Evolutionary conservation across 805 yeast species (phyloP).

Genomic region (Candida awuae): DNA sequence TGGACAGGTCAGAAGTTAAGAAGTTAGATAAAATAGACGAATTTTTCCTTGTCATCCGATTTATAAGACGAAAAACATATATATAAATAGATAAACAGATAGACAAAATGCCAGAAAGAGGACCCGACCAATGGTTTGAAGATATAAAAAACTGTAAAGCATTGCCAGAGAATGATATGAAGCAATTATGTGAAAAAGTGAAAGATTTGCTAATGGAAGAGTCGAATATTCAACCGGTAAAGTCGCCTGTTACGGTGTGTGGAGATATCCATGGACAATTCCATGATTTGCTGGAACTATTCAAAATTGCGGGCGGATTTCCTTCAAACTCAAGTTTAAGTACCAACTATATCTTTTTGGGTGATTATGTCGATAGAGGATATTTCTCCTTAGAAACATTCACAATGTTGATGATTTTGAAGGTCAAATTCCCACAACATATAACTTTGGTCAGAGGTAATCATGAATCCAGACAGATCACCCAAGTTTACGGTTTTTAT

Average conservation of each 20-base stretch:
- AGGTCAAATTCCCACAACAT: slow-evolving; percentile 60
- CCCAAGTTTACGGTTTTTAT: slow-evolving; percentile 98
- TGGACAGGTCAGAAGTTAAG: no score
- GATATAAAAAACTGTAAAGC: slow-evolving; percentile 86
- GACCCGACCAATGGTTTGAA: slow-evolving; percentile 96
- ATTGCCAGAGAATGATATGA: slow-evolving; percentile 88
- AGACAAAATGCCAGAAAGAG: slow-evolving; percentile 43
- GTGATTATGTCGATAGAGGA: slow-evolving; percentile 98
- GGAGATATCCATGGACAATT: slow-evolving; percentile 98
- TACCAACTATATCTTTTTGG: slow-evolving; percentile 71
- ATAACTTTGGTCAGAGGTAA: slow-evolving; percentile 94
- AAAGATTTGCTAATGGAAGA: slow-evolving; percentile 95
- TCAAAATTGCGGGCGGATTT: slow-evolving; percentile 86
- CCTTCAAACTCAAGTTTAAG: slow-evolving; percentile 52
- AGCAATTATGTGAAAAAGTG: slow-evolving; percentile 89
- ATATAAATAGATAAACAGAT: no score
- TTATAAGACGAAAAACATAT: background rate
- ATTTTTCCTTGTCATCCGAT: no score
- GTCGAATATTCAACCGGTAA: slow-evolving; percentile 88
- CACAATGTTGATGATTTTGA: slow-evolving; percentile 86
- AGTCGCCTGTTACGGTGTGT: slow-evolving; percentile 89
- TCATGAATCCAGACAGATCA: slow-evolving; percentile 93
- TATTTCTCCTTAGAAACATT: slow-evolving; percentile 91
- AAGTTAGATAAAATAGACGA: no score
- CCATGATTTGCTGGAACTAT: slow-evolving; percentile 85